These are phyloP conservation scores for Aspergillus pseudoglaucus DNA, from an alignment of 2,329 filamentous ascomycete genomes.

Conservation along the genomic window DNA sequence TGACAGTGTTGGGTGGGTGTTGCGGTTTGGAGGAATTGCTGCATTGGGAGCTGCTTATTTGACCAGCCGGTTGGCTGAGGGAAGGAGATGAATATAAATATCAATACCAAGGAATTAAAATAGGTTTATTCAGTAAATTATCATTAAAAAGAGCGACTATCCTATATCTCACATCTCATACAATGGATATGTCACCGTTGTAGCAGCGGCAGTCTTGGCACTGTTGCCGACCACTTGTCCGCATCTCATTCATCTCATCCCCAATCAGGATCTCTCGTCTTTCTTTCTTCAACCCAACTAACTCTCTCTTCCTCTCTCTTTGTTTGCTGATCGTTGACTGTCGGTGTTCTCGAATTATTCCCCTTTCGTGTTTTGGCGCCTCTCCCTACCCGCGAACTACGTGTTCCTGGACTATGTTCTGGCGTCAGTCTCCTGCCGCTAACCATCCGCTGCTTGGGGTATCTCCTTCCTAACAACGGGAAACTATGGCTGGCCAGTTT, in stretches of 20 bases:
- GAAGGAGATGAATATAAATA: conserved; percentile 19
- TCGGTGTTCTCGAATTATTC: neutral
- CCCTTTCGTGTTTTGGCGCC: neutral
- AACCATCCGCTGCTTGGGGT: conserved; percentile 21
- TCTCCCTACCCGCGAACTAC: neutral
- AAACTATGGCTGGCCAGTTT: conserved; percentile 31
- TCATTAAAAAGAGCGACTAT: no score
- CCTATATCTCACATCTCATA: neutral
- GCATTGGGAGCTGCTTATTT: conserved; percentile 71
- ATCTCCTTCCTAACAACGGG: conserved; percentile 7
- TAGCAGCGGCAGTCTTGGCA: neutral
- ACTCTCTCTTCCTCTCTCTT: no score
- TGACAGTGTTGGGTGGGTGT: conserved; percentile 76
- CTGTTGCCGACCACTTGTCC: neutral
- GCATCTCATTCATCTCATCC: conserved; percentile 1
- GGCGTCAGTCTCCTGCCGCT: conserved; percentile 26
- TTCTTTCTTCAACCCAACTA: conserved; percentile 6
- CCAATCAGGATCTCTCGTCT: neutral
- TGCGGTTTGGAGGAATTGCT: conserved; percentile 75
- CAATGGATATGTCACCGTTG: neutral
- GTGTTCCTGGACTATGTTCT: conserved; percentile 13
- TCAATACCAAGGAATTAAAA: neutral
- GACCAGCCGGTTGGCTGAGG: conserved; percentile 61
- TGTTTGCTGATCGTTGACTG: no score
- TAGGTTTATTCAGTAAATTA: neutral